Base-by-base conservation (phyloP, 1,284 basidiomycete species). In the Austroboletus rostrupii region DNA sequence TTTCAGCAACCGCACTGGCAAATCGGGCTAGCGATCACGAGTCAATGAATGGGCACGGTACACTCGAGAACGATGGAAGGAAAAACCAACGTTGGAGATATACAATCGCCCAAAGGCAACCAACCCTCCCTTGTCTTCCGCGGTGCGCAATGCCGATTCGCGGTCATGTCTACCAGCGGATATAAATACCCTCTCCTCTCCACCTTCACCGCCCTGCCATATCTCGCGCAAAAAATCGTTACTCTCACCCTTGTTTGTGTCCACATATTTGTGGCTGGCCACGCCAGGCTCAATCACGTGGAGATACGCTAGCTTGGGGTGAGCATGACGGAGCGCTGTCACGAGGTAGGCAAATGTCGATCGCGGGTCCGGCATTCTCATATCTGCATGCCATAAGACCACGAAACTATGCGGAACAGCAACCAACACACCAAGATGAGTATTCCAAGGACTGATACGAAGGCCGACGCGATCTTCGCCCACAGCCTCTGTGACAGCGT, bases 371-470 rank as follows among this genome's bases (percentile, higher is more conserved):
- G 43, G 13, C 60, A 61, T 61, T 16, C 36, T 49, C 60, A 64
- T 58, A 28, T 38, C 68, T 70, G 69, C 57, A n/a, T 19, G 17
- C 5, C n/a, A 12, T 52, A 7, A 29, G 37, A n/a, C n/a, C 9
- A 47, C 11, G 10, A 26, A 13, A 11, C 8, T 7, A 5, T 5
- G 6, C 32, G 5, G 4, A 33, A 20, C 3, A 1, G 1, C 17
- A 38, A 6, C 9, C 4, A 7, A 7, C 64, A 29, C 46, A 73
- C 72, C 70, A 54, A 74, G 59, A 51, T 54, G 71, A 4, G 49
- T 54, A 44, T 67, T 68, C 74, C 75, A 85, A 0, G 83, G 83
- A 36, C 76, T 77, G 19, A 85, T 53, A 9, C 83, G 72, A 45
- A 87, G 66, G 0, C 69, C 80, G 5, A 74, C 70, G 26, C 69